Conservation (phyloP, 2,329 filamentous ascomycete species). For the Ophiosphaerella herpotricha region DNA sequence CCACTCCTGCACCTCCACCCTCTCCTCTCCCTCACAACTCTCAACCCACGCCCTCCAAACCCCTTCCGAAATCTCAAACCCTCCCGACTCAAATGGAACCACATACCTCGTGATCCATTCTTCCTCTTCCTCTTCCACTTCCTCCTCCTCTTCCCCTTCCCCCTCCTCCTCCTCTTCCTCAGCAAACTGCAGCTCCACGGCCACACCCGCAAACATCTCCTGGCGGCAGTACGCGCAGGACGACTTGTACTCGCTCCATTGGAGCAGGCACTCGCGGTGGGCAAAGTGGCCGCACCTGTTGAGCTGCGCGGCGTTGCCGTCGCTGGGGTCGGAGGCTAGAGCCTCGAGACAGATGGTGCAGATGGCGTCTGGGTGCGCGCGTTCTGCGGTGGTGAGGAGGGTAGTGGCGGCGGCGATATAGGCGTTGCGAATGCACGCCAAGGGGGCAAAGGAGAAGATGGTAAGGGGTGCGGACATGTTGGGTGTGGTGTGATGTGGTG, state of each 20-base stretch:
- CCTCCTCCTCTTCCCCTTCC: neutral
- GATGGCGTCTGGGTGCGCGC: neutral
- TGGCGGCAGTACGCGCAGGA: conserved; percentile 3
- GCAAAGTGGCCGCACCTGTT: neutral
- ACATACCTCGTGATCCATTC: neutral
- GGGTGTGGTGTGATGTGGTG: neutral
- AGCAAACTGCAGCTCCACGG: neutral
- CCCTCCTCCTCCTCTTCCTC: too few species aligned
- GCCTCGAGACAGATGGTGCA: conserved; percentile 7
- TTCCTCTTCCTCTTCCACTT: neutral
- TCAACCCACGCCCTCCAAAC: neutral
- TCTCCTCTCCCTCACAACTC: neutral
- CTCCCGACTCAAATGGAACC: neutral
- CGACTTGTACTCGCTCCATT: neutral
- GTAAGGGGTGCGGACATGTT: too few species aligned
- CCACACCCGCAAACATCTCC: neutral
- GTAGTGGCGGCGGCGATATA: neutral
- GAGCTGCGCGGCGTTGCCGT: neutral
- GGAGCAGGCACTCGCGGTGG: conserved; percentile 1
- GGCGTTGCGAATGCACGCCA: neutral
- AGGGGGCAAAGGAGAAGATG: too few species aligned
- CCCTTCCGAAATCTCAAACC: neutral
- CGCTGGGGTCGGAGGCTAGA: neutral
- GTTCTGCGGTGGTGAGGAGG: neutral
- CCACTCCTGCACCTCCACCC: neutral